phyloP scores from a whole-genome alignment of 495 filamentous ascomycete genomes.

The Penicillium mononematosum region DNA sequence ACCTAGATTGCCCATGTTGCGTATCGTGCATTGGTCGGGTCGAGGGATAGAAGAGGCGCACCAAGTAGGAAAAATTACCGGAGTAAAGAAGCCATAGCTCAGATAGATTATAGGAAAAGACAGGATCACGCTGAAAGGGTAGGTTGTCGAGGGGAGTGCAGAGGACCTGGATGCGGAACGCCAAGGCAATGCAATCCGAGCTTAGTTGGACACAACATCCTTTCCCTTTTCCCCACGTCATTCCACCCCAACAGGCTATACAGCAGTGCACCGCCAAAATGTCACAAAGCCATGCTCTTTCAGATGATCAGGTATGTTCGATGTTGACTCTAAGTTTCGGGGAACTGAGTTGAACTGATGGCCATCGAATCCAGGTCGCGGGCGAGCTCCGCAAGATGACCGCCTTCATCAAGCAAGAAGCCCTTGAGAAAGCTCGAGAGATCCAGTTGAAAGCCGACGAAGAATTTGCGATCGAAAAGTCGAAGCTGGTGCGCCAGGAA shows the following conservation, averaged over 20 bases:
- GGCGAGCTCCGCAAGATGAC: conserved; percentile 99
- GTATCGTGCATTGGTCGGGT: conserved; percentile 36
- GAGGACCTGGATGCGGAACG: conserved; percentile 26
- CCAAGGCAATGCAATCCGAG: conserved; percentile 28
- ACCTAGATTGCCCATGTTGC: conserved; percentile 69
- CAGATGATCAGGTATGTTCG: conserved; percentile 83
- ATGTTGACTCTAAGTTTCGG: not conserved
- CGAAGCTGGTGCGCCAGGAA: conserved; percentile 94
- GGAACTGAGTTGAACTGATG: conserved; percentile 17
- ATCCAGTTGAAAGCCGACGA: conserved; percentile 97
- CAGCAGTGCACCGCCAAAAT: conserved; percentile 55
- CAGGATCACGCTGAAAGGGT: conserved; percentile 9
- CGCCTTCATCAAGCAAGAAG: conserved; percentile 99
- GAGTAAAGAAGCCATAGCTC: conserved; percentile 26
- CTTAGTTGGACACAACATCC: conserved; percentile 28
- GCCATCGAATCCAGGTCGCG: conserved; percentile 62
- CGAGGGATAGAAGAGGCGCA: conserved; percentile 21
- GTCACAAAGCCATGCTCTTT: conserved; percentile 90
- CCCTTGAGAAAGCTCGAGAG: conserved; percentile 91
- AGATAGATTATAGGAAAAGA: conserved; percentile 6
- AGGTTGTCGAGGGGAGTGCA: conserved; percentile 16
- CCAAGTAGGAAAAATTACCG: conserved; percentile 22
- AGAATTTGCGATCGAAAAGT: conserved; percentile 97
- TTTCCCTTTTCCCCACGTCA: conserved; percentile 28
- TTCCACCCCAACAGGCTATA: conserved; percentile 15